phyloP scores from a whole-genome alignment of 2,329 filamentous ascomycete genomes.

The Thyridium curvatum region DNA sequence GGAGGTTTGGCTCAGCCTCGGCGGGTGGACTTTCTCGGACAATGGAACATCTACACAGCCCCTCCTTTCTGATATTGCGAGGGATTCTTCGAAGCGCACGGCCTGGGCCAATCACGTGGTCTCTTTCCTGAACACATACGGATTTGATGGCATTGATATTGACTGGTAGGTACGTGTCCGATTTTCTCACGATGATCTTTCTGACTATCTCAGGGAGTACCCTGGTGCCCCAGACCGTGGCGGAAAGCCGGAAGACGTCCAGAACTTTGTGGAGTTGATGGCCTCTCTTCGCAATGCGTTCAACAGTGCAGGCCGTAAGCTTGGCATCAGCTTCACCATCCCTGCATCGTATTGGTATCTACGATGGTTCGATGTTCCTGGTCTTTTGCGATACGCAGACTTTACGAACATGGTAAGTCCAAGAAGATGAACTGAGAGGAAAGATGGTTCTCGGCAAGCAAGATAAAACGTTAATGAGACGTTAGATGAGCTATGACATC shows the following conservation, averaged over 20 bases:
- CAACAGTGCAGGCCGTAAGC: background rate
- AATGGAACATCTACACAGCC: slow-evolving; percentile 14
- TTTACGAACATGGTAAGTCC: slow-evolving; percentile 26
- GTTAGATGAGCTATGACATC: slow-evolving; percentile 28
- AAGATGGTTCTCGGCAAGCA: too few relatives aligned
- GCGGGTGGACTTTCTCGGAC: slow-evolving; percentile 28
- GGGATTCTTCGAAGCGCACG: background rate
- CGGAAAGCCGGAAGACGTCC: slow-evolving; percentile 10
- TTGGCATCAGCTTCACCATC: slow-evolving; percentile 3
- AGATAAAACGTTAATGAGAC: too few relatives aligned
- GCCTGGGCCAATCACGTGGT: slow-evolving; percentile 8
- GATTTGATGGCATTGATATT: slow-evolving; percentile 13
- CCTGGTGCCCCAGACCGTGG: slow-evolving; percentile 16
- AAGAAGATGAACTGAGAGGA: too few relatives aligned
- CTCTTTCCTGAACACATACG: slow-evolving; percentile 11
- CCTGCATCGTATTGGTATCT: slow-evolving; percentile 6
- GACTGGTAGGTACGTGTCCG: slow-evolving; percentile 10
- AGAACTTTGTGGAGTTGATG: slow-evolving; percentile 12
- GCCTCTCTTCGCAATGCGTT: background rate
- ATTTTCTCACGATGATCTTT: too few relatives aligned
- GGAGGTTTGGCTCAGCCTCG: slow-evolving; percentile 23
- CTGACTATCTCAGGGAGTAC: too few relatives aligned
- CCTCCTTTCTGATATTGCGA: slow-evolving; percentile 2
- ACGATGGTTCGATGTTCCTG: slow-evolving; percentile 10
- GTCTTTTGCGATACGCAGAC: slow-evolving; percentile 11